Evolutionary conservation across 768 basidiomycete genomes (phyloP).

Genomic region (Mycena polygramma): DNA sequence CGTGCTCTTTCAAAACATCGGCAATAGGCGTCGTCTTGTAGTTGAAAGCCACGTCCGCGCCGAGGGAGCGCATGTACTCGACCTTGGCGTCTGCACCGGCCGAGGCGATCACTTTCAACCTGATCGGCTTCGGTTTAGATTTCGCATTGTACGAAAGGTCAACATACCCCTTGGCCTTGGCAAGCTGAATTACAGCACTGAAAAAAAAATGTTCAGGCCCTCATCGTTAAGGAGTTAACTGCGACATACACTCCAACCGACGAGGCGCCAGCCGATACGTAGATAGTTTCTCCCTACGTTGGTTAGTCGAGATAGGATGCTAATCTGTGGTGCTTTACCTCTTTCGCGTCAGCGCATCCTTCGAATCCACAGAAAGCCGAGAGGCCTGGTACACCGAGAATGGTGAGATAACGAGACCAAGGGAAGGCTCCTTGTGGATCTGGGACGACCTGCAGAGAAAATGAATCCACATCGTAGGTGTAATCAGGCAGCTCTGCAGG

Average conservation of each 20-base stretch:
- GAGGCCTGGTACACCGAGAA: slow-evolving; percentile 45
- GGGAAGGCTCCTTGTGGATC: slow-evolving; percentile 42
- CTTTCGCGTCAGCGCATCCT: slow-evolving; percentile 37
- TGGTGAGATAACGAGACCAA: slow-evolving; percentile 36
- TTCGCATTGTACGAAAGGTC: background rate
- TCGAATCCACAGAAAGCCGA: slow-evolving; percentile 46
- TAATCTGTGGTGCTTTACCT: slow-evolving; percentile 13
- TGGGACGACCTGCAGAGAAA: slow-evolving; percentile 39
- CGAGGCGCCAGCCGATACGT: slow-evolving; percentile 42
- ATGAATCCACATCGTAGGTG: slow-evolving; percentile 42
- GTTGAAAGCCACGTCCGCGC: slow-evolving; percentile 72
- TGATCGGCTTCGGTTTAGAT: slow-evolving; percentile 23
- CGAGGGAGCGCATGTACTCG: slow-evolving; percentile 61
- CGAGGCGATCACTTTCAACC: slow-evolving; percentile 69
- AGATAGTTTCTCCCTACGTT: slow-evolving; percentile 42
- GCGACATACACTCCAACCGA: slow-evolving; percentile 38
- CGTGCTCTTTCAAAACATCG: slow-evolving; percentile 62
- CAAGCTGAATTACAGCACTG: slow-evolving; percentile 53
- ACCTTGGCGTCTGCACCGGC: slow-evolving; percentile 76
- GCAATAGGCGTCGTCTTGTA: slow-evolving; percentile 66
- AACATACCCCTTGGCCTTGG: slow-evolving; percentile 50
- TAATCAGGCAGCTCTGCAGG: slow-evolving; percentile 32
- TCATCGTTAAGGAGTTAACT: background rate
- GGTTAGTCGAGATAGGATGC: background rate
- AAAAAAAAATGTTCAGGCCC: background rate